Conservation (phyloP, 2,329 filamentous ascomycete genomes). For the Fusarium algeriense region DNA sequence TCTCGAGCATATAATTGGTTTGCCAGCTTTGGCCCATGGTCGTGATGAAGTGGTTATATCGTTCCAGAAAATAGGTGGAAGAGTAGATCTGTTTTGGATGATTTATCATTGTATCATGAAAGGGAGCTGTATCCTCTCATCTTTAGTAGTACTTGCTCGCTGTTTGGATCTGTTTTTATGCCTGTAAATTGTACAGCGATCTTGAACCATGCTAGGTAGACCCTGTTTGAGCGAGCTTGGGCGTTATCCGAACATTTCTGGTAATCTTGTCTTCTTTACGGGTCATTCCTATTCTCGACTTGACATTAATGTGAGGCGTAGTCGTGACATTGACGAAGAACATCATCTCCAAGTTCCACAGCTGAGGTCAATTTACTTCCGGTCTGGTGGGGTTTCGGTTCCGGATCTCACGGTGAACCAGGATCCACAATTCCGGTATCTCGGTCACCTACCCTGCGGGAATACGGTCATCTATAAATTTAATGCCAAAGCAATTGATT, state of each 20-base stretch:
- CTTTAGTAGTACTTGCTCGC: fast-evolving
- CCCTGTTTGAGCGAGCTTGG: too few relatives aligned
- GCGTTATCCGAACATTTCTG: fast-evolving
- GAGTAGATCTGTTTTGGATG: fast-evolving
- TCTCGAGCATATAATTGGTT: background rate
- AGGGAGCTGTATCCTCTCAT: fast-evolving
- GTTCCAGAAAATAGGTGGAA: fast-evolving
- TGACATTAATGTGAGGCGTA: fast-evolving
- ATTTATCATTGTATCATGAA: fast-evolving
- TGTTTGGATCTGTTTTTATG: background rate
- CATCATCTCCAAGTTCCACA: background rate
- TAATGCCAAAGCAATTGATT: background rate
- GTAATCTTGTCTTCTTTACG: fast-evolving
- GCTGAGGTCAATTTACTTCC: background rate
- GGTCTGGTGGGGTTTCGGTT: background rate
- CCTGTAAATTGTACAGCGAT: background rate
- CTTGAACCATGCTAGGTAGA: background rate
- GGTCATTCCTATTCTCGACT: fast-evolving
- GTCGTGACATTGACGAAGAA: fast-evolving
- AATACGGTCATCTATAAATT: background rate
- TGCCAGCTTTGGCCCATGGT: background rate
- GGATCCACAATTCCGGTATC: background rate
- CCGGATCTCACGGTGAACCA: background rate
- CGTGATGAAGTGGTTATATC: background rate
- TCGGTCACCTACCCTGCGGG: background rate